These are phyloP conservation scores for Venturia oleaginea DNA, from an alignment of 2,329 filamentous ascomycete species.

Conservation along the genomic window DNA sequence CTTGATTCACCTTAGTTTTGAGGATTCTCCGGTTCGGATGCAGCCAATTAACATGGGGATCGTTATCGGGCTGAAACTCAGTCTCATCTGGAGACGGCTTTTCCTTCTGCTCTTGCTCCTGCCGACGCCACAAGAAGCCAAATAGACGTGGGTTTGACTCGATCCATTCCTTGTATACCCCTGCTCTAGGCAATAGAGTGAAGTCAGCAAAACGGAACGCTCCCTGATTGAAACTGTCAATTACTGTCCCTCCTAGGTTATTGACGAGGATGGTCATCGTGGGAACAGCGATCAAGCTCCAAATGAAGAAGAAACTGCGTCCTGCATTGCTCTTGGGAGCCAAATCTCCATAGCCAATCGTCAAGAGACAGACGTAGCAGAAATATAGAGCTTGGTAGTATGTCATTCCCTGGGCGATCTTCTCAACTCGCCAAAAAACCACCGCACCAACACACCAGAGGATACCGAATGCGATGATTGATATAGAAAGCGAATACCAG, in stretches of 20 bases:
- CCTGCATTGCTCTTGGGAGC: constrained; percentile 69
- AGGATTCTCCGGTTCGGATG: neutral
- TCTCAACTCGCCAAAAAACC: constrained; percentile 59
- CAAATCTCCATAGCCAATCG: constrained; percentile 79
- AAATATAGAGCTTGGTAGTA: constrained; percentile 85
- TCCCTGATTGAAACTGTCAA: constrained; percentile 54
- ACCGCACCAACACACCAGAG: constrained; percentile 76
- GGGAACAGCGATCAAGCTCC: constrained; percentile 58
- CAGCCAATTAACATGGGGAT: constrained; percentile 24
- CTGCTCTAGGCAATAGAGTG: constrained; percentile 55
- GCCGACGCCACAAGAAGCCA: neutral
- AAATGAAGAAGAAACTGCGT: constrained; percentile 85
- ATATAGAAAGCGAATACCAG: constrained; percentile 66
- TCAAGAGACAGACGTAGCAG: constrained; percentile 71
- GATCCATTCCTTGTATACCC: constrained; percentile 44
- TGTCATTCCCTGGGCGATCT: constrained; percentile 44
- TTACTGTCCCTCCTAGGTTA: constrained; percentile 75
- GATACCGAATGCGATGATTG: constrained; percentile 56
- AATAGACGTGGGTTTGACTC: constrained; percentile 37
- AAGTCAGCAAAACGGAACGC: constrained; percentile 54
- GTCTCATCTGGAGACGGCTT: constrained; percentile 24
- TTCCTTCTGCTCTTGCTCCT: constrained; percentile 22
- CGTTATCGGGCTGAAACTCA: constrained; percentile 23
- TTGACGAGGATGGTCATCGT: constrained; percentile 43
- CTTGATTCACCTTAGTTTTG: neutral